Evolutionary conservation across 768 basidiomycete species (phyloP).

Genomic region (Phylloporus scabripes): DNA sequence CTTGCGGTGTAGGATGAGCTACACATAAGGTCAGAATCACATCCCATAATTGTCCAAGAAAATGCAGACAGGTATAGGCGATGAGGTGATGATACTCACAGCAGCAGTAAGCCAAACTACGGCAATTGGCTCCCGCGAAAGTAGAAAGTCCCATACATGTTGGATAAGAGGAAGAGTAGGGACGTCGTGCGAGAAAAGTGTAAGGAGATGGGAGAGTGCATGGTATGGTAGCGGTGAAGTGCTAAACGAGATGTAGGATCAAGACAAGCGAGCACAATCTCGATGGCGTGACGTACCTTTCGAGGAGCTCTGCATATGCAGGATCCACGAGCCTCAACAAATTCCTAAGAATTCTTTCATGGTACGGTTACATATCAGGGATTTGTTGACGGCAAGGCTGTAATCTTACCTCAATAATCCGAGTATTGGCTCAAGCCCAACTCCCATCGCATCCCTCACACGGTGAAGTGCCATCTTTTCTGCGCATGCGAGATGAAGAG

Average conservation of each 20-base stretch:
- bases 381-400: not conserved
- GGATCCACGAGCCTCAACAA: constrained; percentile 69
- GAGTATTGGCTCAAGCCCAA: constrained; percentile 76
- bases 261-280: not conserved
- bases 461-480: constrained; percentile 31
- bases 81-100: constrained; percentile 42
- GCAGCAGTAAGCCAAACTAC: constrained; percentile 80
- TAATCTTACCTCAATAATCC: constrained; percentile 61
- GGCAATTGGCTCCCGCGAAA: constrained; percentile 75
- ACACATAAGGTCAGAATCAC: constrained; percentile 4
- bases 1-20: constrained; percentile 76
- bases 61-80: not conserved
- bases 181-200: constrained; percentile 88
- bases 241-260: constrained; percentile 31
- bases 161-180: constrained; percentile 87
- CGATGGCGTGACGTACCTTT: constrained; percentile 43
- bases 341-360: constrained; percentile 62
- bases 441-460: constrained; percentile 85
- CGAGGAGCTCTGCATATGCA: constrained; percentile 59
- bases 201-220: constrained; percentile 84
- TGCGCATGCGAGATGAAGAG: constrained; percentile 51
- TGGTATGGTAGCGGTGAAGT: constrained; percentile 81
- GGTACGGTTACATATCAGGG: not conserved
- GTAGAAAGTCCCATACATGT: constrained; percentile 85
- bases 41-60: not conserved